phyloP scores from a whole-genome alignment of 495 filamentous ascomycete species.

The Stereocaulon alpinum region DNA sequence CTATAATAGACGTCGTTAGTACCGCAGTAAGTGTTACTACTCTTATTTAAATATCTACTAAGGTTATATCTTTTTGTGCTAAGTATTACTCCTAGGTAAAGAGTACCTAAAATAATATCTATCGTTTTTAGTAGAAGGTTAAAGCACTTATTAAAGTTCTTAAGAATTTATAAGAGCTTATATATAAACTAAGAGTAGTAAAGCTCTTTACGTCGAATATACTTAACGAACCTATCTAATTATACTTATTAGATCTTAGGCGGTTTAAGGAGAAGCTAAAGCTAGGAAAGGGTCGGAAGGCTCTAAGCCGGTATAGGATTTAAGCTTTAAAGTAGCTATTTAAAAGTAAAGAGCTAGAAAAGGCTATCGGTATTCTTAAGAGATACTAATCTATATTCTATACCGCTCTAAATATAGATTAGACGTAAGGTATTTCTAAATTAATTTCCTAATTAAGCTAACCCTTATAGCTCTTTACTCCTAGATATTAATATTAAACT shows the following conservation, averaged over 20 bases:
- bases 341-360: conserved; percentile 30
- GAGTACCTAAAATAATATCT: conserved; percentile 30
- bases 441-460: conserved; percentile 1
- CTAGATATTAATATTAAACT: not conserved
- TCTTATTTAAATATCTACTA: conserved; percentile 28
- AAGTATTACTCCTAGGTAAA: conserved; percentile 22
- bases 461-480: not conserved
- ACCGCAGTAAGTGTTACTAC: conserved; percentile 30
- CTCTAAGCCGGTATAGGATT: conserved; percentile 20
- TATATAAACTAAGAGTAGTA: conserved; percentile 1
- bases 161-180: conserved; percentile 17
- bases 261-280: conserved; percentile 27
- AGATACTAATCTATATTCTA: conserved; percentile 29
- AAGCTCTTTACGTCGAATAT: not conserved
- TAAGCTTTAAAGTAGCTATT: conserved; percentile 37
- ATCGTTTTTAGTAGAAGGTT: conserved; percentile 23
- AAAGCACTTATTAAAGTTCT: conserved; percentile 25
- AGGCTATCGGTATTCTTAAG: conserved; percentile 27
- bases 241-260: conserved; percentile 26
- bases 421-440: conserved; percentile 27
- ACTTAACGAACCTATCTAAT: conserved; percentile 13
- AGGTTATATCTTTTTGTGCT: conserved; percentile 3
- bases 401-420: conserved; percentile 32
- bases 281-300: conserved; percentile 5
- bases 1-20: conserved; percentile 26